Base-by-base conservation (phyloP, 2,329 filamentous ascomycete genomes). In the Fusarium coicis region DNA sequence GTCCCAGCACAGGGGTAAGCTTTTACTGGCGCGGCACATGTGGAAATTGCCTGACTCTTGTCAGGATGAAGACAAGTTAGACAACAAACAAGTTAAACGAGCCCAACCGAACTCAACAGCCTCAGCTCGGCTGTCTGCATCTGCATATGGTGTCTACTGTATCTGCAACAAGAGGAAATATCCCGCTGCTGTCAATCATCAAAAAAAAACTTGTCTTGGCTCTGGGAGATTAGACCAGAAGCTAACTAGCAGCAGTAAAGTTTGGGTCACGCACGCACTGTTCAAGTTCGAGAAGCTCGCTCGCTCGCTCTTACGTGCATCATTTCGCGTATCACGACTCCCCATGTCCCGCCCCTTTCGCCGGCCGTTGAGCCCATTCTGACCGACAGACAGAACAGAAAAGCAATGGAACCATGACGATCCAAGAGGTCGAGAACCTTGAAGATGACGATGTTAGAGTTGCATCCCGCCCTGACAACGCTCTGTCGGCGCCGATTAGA, bases 311-410 rank as follows among this genome's bases (percentile, higher is more conserved):
- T 71, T 67, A 62, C 65, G 43, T 68, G 68, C 68, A 71, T 71
- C 68, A 71, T 71, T 72, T 72, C 69, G 69, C 63, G 69, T 72
- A 72, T 72, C 69, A 72, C 53, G 53, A 68, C 52, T 50, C 57
- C 57, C 46, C 49, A 67, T 50, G 37, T 42, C 43, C 63, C 63
- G 56, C 56, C 69, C 69, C 63, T 69, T 72, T 72, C 59, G 53
- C 34, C 37, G 47, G 47, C 28, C 37, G 47, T 59, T 40, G 30
- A 30, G 30, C 10, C 30, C 36, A 21, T 19, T 44, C 18, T 49
- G 28, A 36, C 54, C 8, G 23, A 36, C 37, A 14, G n/a, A 30
- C 30, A 30, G 30, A 30, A 26, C 43, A 18, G 43, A 26, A 16
- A n/a, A 55, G 43, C 39, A 34, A 62, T 50, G 60, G 26, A 26